Percentiles rank a stretch among this genome's conserved stretches.
phyloP scores from a whole-genome alignment of 768 basidiomycete genomes.

The Rhodotorula paludigena region DNA sequence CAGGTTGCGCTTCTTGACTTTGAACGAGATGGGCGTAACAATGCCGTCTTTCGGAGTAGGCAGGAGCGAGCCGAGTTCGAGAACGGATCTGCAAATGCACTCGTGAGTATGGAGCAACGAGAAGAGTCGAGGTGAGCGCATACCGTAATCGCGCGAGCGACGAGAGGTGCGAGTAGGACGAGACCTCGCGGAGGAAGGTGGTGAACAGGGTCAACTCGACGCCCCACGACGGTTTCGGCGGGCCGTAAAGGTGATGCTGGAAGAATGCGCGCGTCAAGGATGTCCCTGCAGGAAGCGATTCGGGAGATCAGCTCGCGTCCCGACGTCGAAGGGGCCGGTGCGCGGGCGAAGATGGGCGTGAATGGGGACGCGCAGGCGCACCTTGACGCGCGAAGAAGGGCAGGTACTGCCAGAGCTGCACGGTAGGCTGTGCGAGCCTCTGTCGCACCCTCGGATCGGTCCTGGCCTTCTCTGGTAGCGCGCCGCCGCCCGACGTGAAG shows the following conservation, averaged over 20 bases:
- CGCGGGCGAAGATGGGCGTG: background rate
- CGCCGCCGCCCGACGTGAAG: slow-evolving; percentile 13
- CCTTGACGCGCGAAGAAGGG: slow-evolving; percentile 41
- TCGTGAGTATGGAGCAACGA: background rate
- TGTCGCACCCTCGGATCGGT: slow-evolving; percentile 26
- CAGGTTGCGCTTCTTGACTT: slow-evolving; percentile 64
- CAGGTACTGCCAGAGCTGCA: slow-evolving; percentile 36
- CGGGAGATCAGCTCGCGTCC: background rate
- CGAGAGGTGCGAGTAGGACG: slow-evolving; percentile 71
- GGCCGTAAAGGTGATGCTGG: slow-evolving; percentile 75
- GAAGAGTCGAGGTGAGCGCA: background rate
- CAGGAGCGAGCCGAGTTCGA: slow-evolving; percentile 76
- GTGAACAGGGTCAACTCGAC: slow-evolving; percentile 80
- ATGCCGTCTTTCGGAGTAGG: slow-evolving; percentile 79
- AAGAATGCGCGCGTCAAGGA: slow-evolving; percentile 64
- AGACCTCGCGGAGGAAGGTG: slow-evolving; percentile 72
- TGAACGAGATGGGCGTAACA: slow-evolving; percentile 89
- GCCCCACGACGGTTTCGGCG: slow-evolving; percentile 84
- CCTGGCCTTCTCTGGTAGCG: slow-evolving; percentile 26
- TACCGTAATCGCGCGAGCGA: slow-evolving; percentile 59
- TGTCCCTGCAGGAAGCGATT: slow-evolving; percentile 46
- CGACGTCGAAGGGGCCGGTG: background rate
- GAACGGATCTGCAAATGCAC: slow-evolving; percentile 55
- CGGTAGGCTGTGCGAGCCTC: slow-evolving; percentile 6
- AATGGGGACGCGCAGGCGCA: slow-evolving; percentile 12